Percentiles rank a stretch among this genome's conserved stretches.
Conservation (phyloP, 2,329 filamentous ascomycete species). For the Aureobasidium vineae region DNA sequence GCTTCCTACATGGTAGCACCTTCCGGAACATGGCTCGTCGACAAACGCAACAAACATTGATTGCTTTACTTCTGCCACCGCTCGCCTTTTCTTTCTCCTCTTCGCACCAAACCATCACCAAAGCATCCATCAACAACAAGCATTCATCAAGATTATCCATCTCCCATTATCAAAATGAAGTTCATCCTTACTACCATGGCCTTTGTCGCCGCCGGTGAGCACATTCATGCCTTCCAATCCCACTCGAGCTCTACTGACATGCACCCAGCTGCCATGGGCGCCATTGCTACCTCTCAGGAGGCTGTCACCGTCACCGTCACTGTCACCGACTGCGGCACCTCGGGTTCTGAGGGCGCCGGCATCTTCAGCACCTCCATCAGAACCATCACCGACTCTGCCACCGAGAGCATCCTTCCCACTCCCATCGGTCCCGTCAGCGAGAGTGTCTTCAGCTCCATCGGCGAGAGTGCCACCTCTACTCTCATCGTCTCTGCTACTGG, state of each 20-base stretch:
- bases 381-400: neutral
- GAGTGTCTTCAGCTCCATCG: neutral
- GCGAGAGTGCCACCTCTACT: neutral
- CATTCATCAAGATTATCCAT: neutral
- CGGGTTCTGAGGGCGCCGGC: neutral
- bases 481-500: neutral
- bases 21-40: neutral
- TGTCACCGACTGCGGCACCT: neutral
- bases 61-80: neutral
- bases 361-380: constrained; percentile 16
- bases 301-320: constrained; percentile 24
- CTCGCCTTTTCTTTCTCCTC: neutral
- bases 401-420: neutral
- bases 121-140: neutral
- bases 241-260: neutral
- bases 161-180: constrained; percentile 23
- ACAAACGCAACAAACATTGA: constrained; percentile 3
- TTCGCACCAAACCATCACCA: neutral
- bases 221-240: too few relatives aligned
- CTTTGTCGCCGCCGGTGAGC: constrained; percentile 20
- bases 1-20: constrained; percentile 6
- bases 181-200: constrained; percentile 24
- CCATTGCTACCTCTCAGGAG: constrained; percentile 4
- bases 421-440: neutral
- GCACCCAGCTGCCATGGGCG: neutral